Evolutionary conservation across 176 grass and related monocot species (phyloP).

Genomic region (Oryza coarctata): DNA sequence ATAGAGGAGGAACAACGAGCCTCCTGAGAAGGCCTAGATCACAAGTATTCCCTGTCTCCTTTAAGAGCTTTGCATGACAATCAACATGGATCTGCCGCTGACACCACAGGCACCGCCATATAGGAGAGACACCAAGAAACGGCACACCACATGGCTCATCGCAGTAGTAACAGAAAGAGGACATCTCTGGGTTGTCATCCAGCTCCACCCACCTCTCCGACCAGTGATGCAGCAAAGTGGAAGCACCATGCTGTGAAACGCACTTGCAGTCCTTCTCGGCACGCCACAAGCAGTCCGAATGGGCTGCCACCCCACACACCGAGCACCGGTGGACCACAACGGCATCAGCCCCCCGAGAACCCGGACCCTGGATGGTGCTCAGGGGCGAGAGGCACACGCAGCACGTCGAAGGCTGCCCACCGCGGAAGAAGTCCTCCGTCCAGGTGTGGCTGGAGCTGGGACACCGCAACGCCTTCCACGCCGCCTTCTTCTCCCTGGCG

Average conservation of each 20-base stretch:
- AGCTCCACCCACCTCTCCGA: constrained; percentile 77
- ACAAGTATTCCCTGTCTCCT: constrained; percentile 58
- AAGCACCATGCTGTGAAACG: constrained; percentile 57
- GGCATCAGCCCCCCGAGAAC: not conserved
- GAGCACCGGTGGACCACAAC: constrained; percentile 52
- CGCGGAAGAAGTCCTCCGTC: constrained; percentile 40
- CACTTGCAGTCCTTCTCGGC: constrained; percentile 76
- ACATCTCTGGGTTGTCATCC: constrained; percentile 54
- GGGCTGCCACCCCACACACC: constrained; percentile 62
- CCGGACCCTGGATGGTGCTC: constrained; percentile 20
- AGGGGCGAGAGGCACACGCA: constrained; percentile 63
- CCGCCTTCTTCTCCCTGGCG: constrained; percentile 62
- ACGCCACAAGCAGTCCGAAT: constrained; percentile 43
- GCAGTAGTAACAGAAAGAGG: constrained; percentile 75
- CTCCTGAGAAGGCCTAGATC: constrained; percentile 69
- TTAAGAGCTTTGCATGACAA: constrained; percentile 73
- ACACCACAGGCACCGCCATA: constrained; percentile 93
- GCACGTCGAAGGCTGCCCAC: constrained; percentile 60
- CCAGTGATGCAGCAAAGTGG: constrained; percentile 81
- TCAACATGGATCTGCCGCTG: constrained; percentile 78
- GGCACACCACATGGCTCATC: constrained; percentile 67
- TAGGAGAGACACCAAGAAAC: constrained; percentile 79
- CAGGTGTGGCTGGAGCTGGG: constrained; percentile 74
- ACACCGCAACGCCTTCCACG: constrained; percentile 43
- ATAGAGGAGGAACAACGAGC: constrained; percentile 77